Conservation (phyloP, 2,329 filamentous ascomycete genomes). For the Penicillium glabrum region DNA sequence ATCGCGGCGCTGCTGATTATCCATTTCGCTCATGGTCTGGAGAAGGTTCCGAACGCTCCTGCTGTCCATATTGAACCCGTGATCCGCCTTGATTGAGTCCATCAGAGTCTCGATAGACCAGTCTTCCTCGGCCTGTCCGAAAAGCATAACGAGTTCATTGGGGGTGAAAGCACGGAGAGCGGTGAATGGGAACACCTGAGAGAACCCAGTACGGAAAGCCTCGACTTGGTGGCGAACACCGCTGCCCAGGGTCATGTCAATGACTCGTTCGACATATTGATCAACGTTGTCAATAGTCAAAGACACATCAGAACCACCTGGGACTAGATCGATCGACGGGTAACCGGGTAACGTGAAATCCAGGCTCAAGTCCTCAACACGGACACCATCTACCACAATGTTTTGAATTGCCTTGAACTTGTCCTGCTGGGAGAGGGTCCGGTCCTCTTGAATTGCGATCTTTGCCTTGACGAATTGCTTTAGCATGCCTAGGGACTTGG, state of each 20-base stretch:
- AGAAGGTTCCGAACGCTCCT: constrained; percentile 90
- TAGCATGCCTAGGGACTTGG: constrained; percentile 79
- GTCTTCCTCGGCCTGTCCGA: constrained; percentile 89
- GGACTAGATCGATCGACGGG: constrained; percentile 76
- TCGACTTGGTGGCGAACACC: constrained; percentile 88
- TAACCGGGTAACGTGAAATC: constrained; percentile 96
- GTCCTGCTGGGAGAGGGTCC: constrained; percentile 62
- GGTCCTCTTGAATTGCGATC: constrained; percentile 75
- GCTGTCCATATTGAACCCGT: constrained; percentile 98
- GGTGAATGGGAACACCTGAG: constrained; percentile 92
- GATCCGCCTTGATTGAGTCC: constrained; percentile 98
- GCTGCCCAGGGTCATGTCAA: constrained; percentile 85
- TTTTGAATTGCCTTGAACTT: constrained; percentile 69
- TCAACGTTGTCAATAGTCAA: constrained; percentile 93
- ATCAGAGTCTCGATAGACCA: constrained; percentile 97
- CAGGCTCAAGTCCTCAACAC: constrained; percentile 81
- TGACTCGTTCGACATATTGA: constrained; percentile 80
- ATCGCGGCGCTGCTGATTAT: constrained; percentile 72
- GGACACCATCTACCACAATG: constrained; percentile 72
- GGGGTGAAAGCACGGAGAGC: constrained; percentile 92
- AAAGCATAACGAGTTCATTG: constrained; percentile 90
- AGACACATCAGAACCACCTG: constrained; percentile 69
- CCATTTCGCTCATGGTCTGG: constrained; percentile 89
- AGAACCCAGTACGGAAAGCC: constrained; percentile 87
- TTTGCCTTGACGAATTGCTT: constrained; percentile 85